Conservation (phyloP, 2,329 filamentous ascomycete species). For the Verticillium alfalfae region DNA sequence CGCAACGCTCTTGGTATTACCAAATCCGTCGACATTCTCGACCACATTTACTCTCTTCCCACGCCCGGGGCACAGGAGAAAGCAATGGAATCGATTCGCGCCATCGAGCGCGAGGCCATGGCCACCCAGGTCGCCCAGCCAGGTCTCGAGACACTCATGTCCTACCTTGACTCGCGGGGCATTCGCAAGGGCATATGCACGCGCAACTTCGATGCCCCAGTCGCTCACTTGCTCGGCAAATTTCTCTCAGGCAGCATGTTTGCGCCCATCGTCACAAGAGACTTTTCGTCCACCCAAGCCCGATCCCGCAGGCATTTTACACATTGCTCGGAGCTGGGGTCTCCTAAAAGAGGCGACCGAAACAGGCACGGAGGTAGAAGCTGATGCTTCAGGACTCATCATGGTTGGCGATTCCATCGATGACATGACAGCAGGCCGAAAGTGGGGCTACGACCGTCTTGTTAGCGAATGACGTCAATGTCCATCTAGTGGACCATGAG, state of each 20-base stretch:
- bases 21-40: slow-evolving; percentile 75
- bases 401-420: slow-evolving; percentile 81
- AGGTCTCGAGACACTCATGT: slow-evolving; percentile 73
- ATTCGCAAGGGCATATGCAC: slow-evolving; percentile 86
- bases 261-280: slow-evolving; percentile 75
- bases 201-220: slow-evolving; percentile 82
- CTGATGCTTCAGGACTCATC: slow-evolving; percentile 44
- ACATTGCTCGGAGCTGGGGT: slow-evolving; percentile 76
- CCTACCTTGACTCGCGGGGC: slow-evolving; percentile 63
- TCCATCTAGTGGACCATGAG: slow-evolving; percentile 60
- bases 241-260: slow-evolving; percentile 68
- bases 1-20: slow-evolving; percentile 66
- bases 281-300: slow-evolving; percentile 84
- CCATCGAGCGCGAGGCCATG: slow-evolving; percentile 81
- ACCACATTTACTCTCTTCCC: slow-evolving; percentile 76
- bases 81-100: slow-evolving; percentile 69
- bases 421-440: slow-evolving; percentile 83
- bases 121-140: slow-evolving; percentile 72
- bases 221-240: slow-evolving; percentile 66
- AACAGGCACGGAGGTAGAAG: slow-evolving; percentile 9
- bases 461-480: slow-evolving; percentile 77
- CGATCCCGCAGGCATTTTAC: slow-evolving; percentile 78
- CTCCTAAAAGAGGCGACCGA: slow-evolving; percentile 25
- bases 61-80: slow-evolving; percentile 46
- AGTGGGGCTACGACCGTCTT: slow-evolving; percentile 83